Evolutionary conservation across 2,329 filamentous ascomycete species (phyloP), one percentile per base, ranked within the genome.

Genomic region (Thelonectria discophora): DNA sequence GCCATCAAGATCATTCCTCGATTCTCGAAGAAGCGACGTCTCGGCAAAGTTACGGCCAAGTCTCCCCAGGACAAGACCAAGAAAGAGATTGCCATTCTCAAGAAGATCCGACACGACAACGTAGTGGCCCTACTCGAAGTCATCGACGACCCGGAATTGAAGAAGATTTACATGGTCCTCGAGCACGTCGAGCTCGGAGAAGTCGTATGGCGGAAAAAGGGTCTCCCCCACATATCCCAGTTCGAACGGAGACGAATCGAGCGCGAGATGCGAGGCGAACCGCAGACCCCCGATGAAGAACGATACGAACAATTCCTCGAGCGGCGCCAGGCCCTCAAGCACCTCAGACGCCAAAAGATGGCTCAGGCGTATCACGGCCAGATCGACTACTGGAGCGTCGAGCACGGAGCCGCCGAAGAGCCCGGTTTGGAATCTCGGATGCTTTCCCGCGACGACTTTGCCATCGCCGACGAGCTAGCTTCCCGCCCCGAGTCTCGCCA

Each of bases 1-100:
- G 95, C 95, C 58, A 97, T 99, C 84, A 99, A 99, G 81, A 99
- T 99, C 71, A 97, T 99, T 48, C 93, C 97, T 60, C 89, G 95
- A 39, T 97, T 95, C 75, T 97, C 94, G 54, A 97, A 97, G 80
- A 93, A 92, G 71, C 89, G 94, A 58, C 91, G 94, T 24, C 84
- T 99, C n/a, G 95, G 95, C 55, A 91, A 91, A 74, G 90, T 94
- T 58, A 88, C 84, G 2, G 86, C 87, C 63, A 78, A 80, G 72
- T 86, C 86, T 1, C 86, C 85, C 3, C 85, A 88, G 71, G 90
- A 92, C 76, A 94, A 94, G 81, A 93, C 92, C 58, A 97, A 97
- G 80, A 90, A 91, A 75, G 95, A 99, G 80, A 97, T 99, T 65
- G 95, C 95, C 74, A 98, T 99, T 60, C 83, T 99, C 71, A 99